Conservation (phyloP, 2,329 filamentous ascomycete genomes). For the Epichloe aotearoae region DNA sequence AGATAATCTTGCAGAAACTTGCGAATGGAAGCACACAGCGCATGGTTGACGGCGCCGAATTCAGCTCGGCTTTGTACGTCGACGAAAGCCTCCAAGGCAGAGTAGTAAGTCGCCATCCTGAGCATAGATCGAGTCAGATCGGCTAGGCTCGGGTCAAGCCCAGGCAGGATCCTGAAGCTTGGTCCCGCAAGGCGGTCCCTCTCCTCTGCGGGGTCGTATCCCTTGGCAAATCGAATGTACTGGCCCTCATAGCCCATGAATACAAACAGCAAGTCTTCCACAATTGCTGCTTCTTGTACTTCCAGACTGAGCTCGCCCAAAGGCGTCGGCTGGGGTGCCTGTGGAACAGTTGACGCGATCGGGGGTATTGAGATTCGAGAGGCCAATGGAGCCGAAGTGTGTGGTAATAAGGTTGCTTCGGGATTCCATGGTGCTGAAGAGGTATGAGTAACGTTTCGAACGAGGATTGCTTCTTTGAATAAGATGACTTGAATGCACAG, state of each 20-base stretch:
- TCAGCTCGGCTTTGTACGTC: slow-evolving; percentile 89
- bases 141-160: slow-evolving; percentile 79
- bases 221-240: slow-evolving; percentile 76
- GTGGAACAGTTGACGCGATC: slow-evolving; percentile 59
- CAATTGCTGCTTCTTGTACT: slow-evolving; percentile 70
- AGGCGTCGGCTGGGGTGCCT: slow-evolving; percentile 55
- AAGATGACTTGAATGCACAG: background rate
- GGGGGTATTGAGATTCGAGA: slow-evolving; percentile 51
- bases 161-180: slow-evolving; percentile 62
- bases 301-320: slow-evolving; percentile 63
- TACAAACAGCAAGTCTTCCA: slow-evolving; percentile 85
- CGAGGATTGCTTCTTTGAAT: background rate
- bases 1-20: slow-evolving; percentile 89
- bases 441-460: background rate
- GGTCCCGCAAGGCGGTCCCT: slow-evolving; percentile 79
- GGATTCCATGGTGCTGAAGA: slow-evolving; percentile 56
- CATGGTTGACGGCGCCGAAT: slow-evolving; percentile 90
- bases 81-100: slow-evolving; percentile 80
- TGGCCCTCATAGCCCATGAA: slow-evolving; percentile 99
- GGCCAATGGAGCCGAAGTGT: slow-evolving; percentile 60
- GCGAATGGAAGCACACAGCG: slow-evolving; percentile 86
- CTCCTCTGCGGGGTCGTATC: slow-evolving; percentile 73
- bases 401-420: slow-evolving; percentile 57
- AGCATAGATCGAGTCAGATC: slow-evolving; percentile 83
- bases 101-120: slow-evolving; percentile 88